phyloP scores from a whole-genome alignment of 2,329 filamentous ascomycete species.

The Ophiostoma sp. region DNA sequence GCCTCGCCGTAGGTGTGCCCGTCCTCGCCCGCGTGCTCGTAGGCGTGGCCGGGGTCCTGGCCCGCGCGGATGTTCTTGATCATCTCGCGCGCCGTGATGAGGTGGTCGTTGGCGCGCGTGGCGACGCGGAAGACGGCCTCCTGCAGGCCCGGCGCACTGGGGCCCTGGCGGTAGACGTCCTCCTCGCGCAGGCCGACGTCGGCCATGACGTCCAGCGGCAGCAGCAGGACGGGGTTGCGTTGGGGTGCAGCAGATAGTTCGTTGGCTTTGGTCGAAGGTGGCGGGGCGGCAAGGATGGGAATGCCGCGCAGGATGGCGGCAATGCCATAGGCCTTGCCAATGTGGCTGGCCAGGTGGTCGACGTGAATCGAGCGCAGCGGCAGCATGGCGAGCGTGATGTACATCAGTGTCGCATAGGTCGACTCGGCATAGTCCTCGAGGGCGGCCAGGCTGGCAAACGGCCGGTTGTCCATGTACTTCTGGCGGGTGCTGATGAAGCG shows the following conservation, averaged over 20 bases:
- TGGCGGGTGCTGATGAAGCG: slow-evolving; percentile 77
- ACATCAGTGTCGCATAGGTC: slow-evolving; percentile 89
- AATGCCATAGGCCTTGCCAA: slow-evolving; percentile 91
- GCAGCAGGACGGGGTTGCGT: slow-evolving; percentile 55
- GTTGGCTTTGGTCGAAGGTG: slow-evolving; percentile 42
- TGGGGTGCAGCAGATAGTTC: slow-evolving; percentile 34
- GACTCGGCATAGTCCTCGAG: slow-evolving; percentile 89
- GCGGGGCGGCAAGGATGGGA: slow-evolving; percentile 77
- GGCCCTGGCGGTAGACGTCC: slow-evolving; percentile 76
- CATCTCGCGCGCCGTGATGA: slow-evolving; percentile 93
- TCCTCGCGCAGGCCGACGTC: slow-evolving; percentile 77
- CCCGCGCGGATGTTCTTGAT: slow-evolving; percentile 71
- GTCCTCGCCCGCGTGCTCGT: slow-evolving; percentile 77
- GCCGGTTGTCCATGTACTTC: slow-evolving; percentile 75
- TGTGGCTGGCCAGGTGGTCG: slow-evolving; percentile 90
- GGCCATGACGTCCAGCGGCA: slow-evolving; percentile 88
- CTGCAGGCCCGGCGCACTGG: slow-evolving; percentile 70
- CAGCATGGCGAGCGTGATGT: slow-evolving; percentile 74
- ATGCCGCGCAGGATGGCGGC: slow-evolving; percentile 79
- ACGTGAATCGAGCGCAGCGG: slow-evolving; percentile 76
- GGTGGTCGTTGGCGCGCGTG: slow-evolving; percentile 88
- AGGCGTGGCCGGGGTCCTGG: slow-evolving; percentile 72
- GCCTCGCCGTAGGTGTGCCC: slow-evolving; percentile 50
- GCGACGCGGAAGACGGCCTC: slow-evolving; percentile 91
- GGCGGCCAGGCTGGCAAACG: slow-evolving; percentile 65